Conservation (phyloP, 371 early-diverging fungal species). For the Circinella minor region DNA sequence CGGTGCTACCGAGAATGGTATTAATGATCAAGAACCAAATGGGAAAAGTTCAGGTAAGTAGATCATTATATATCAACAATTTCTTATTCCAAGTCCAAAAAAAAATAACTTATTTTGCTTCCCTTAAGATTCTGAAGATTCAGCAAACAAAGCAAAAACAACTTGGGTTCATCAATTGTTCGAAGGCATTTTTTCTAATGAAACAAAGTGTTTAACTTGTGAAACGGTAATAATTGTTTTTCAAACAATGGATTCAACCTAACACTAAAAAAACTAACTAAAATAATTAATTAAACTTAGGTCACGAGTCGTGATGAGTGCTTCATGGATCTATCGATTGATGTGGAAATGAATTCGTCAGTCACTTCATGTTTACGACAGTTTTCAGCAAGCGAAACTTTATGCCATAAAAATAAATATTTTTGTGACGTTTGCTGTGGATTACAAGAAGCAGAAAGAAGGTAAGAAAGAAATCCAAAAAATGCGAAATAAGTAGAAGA, state of each 20-base stretch:
- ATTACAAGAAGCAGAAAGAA: conserved; percentile 95
- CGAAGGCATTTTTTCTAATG: conserved; percentile 94
- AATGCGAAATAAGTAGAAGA: no score
- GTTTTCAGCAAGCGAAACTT: conserved; percentile 92
- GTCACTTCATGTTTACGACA: conserved; percentile 90
- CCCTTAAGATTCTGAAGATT: conserved; percentile 18
- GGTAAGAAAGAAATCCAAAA: conserved; percentile 41
- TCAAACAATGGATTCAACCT: not conserved
- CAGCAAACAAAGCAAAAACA: conserved; percentile 23
- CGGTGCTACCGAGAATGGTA: conserved; percentile 9
- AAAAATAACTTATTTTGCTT: not conserved
- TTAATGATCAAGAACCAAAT: not conserved
- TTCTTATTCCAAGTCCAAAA: not conserved
- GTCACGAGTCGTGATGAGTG: conserved; percentile 94
- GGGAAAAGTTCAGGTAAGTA: conserved; percentile 1
- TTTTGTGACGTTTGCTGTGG: conserved; percentile 94
- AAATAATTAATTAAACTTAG: conserved; percentile 32
- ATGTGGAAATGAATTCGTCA: conserved; percentile 94
- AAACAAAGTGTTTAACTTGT: conserved; percentile 95
- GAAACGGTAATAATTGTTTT: conserved; percentile 70
- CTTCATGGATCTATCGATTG: conserved; percentile 94
- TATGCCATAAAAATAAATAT: conserved; percentile 96
- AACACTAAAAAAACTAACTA: not conserved
- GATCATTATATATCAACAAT: no score
- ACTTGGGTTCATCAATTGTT: conserved; percentile 98